Evolutionary conservation across 257 asterid genomes (phyloP).

Genomic region (Verbascum thapsus): DNA sequence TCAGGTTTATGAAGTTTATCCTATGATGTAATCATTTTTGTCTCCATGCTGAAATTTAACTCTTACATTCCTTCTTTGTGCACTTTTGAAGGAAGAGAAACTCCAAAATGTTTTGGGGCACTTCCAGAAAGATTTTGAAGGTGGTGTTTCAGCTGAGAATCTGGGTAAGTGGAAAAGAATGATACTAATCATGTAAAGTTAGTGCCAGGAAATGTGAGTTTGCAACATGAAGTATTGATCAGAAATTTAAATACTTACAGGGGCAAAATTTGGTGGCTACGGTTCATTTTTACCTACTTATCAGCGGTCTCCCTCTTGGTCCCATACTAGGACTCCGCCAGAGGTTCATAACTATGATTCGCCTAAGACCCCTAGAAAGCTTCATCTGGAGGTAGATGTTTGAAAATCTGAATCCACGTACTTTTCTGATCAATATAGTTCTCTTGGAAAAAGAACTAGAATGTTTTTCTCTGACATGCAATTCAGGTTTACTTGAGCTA

Average conservation of each 20-base stretch:
- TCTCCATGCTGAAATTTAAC: slow-evolving; percentile 17
- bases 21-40: slow-evolving; percentile 13
- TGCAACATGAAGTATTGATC: slow-evolving; percentile 40
- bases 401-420: slow-evolving; percentile 15
- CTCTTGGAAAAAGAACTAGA: neutral
- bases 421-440: neutral
- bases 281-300: slow-evolving; percentile 94
- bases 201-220: slow-evolving; percentile 21
- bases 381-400: slow-evolving; percentile 61
- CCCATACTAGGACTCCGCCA: slow-evolving; percentile 62
- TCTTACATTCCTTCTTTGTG: slow-evolving; percentile 36
- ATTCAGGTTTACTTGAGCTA: slow-evolving; percentile 35
- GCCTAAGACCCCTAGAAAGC: slow-evolving; percentile 59
- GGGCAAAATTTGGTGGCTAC: slow-evolving; percentile 94
- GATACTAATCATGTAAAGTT: slow-evolving; percentile 27
- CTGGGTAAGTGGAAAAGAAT: slow-evolving; percentile 71
- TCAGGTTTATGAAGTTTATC: slow-evolving; percentile 26
- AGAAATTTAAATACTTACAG: slow-evolving; percentile 51
- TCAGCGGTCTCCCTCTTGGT: slow-evolving; percentile 82
- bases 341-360: slow-evolving; percentile 47
- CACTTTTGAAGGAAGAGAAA: slow-evolving; percentile 76
- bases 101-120: slow-evolving; percentile 87
- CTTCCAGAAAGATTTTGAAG: slow-evolving; percentile 96
- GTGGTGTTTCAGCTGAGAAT: slow-evolving; percentile 94
- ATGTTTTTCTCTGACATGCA: slow-evolving; percentile 10